Evolutionary conservation across 495 filamentous ascomycete species (phyloP).

Genomic region (Penicillium robsamsonii): DNA sequence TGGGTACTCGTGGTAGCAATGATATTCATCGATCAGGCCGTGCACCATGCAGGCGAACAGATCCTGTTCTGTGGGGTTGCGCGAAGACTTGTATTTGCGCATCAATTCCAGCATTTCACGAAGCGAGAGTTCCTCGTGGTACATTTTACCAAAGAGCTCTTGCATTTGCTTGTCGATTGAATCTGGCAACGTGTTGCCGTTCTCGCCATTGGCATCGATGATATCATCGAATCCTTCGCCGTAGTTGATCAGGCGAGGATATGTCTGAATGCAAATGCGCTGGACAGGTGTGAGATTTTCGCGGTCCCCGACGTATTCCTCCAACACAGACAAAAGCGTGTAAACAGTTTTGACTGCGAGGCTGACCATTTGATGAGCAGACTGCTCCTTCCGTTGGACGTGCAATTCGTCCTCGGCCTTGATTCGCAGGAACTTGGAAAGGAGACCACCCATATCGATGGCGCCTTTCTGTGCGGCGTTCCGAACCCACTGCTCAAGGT

Average conservation of each 20-base stretch:
- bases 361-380: conserved; percentile 61
- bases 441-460: conserved; percentile 58
- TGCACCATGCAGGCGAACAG: conserved; percentile 98
- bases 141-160: conserved; percentile 95
- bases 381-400: conserved; percentile 62
- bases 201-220: conserved; percentile 77
- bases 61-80: conserved; percentile 81
- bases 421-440: conserved; percentile 73
- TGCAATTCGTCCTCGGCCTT: conserved; percentile 80
- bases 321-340: conserved; percentile 72
- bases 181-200: conserved; percentile 73
- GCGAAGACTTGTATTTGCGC: conserved; percentile 78
- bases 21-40: conserved; percentile 95
- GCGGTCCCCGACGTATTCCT: conserved; percentile 58
- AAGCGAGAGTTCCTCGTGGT: conserved; percentile 79
- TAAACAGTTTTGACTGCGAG: conserved; percentile 83
- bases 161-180: conserved; percentile 88
- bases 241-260: conserved; percentile 95
- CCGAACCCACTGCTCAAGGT: conserved; percentile 79
- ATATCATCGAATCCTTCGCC: conserved; percentile 88
- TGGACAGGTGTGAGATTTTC: conserved; percentile 65
- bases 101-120: conserved; percentile 77
- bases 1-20: conserved; percentile 91
- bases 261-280: conserved; percentile 83
- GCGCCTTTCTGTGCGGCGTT: conserved; percentile 56